Evolutionary conservation across 768 basidiomycete genomes (phyloP).

Genomic region (Aureoboletus auriporus): DNA sequence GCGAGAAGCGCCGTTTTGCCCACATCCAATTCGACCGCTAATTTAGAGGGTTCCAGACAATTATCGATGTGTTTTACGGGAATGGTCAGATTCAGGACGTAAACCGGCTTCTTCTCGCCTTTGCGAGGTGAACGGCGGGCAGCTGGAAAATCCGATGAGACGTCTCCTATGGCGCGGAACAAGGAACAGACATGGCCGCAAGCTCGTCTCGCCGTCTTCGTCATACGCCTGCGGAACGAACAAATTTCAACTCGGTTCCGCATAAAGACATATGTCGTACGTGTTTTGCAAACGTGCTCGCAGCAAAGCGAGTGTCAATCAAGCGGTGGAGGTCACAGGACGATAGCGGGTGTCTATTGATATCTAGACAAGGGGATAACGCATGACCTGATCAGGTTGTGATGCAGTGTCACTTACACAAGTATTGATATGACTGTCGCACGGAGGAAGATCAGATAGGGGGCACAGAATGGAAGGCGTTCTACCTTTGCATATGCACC

Average conservation of each 20-base stretch:
- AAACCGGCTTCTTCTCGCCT: slow-evolving; percentile 74
- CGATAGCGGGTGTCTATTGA: slow-evolving; percentile 73
- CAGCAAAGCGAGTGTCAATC: slow-evolving; percentile 62
- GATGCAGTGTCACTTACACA: slow-evolving; percentile 53
- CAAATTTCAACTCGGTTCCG: slow-evolving; percentile 1
- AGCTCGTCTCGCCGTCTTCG: slow-evolving; percentile 51
- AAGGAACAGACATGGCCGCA: slow-evolving; percentile 14
- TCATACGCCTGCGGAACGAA: slow-evolving; percentile 56
- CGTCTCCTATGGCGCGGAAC: slow-evolving; percentile 7
- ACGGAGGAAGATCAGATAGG: slow-evolving; percentile 22
- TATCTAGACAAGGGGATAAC: slow-evolving; percentile 42
- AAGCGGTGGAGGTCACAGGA: slow-evolving; percentile 62
- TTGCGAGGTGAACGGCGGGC: slow-evolving; percentile 74
- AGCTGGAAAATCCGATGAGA: slow-evolving; percentile 34
- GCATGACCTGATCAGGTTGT: slow-evolving; percentile 1
- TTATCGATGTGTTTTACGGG: slow-evolving; percentile 70
- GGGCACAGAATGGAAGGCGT: slow-evolving; percentile 12
- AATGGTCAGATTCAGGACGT: slow-evolving; percentile 72
- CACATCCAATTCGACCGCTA: slow-evolving; percentile 64
- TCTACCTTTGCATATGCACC: slow-evolving; percentile 71
- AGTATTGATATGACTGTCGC: slow-evolving; percentile 73
- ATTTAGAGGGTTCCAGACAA: slow-evolving; percentile 76
- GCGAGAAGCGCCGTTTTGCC: slow-evolving; percentile 14
- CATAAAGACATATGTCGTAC: slow-evolving; percentile 35
- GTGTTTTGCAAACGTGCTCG: slow-evolving; percentile 71